Conservation (phyloP, 202 grass and related monocot species). For the Panicum hallii region DNA sequence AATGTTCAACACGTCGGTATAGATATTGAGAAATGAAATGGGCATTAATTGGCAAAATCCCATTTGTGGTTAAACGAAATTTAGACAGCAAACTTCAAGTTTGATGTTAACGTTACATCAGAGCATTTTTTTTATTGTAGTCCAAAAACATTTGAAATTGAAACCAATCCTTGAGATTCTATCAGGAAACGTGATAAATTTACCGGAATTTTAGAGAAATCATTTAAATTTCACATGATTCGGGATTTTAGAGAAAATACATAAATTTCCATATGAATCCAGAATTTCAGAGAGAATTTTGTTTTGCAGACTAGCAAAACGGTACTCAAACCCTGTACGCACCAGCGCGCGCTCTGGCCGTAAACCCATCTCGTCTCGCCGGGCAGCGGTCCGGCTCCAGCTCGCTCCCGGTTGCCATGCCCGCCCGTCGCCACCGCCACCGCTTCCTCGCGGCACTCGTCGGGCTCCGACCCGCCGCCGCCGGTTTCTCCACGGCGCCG, state of each 20-base stretch:
- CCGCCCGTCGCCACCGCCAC: neutral
- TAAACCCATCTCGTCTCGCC: no score
- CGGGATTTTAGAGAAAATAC: neutral
- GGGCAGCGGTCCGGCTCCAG: neutral
- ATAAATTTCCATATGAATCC: no score
- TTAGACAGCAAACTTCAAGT: neutral
- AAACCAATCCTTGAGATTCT: neutral
- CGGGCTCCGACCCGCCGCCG: neutral
- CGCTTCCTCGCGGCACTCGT: neutral
- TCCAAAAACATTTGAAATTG: neutral
- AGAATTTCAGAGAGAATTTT: neutral
- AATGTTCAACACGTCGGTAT: neutral
- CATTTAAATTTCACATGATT: neutral
- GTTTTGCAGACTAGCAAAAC: neutral
- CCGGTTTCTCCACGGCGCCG: slow-evolving; percentile 33
- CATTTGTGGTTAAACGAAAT: neutral
- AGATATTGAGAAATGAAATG: neutral
- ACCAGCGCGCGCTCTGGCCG: neutral
- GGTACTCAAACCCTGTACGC: no score
- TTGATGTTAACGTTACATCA: neutral
- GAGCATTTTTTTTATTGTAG: neutral
- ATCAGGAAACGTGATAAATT: neutral
- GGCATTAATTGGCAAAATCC: neutral
- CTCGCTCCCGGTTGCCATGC: neutral
- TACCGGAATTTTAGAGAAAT: neutral